phyloP scores from a whole-genome alignment of 108 stramenopile species.

The Skeletonema grethae region DNA sequence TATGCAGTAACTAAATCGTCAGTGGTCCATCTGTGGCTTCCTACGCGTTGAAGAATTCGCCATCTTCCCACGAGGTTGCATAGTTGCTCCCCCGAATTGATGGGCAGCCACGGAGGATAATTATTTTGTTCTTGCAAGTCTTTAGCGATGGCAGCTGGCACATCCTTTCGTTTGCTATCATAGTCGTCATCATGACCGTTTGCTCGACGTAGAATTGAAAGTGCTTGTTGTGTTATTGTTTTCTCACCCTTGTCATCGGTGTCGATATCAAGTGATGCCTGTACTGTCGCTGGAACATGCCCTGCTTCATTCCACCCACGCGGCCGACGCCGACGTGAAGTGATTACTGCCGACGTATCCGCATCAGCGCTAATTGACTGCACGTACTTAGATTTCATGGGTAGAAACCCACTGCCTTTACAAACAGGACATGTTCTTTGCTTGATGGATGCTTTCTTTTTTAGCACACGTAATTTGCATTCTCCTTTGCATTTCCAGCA shows the following conservation, averaged over 20 bases:
- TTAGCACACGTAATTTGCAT: conserved; percentile 3
- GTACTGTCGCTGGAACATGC: conserved; percentile 30
- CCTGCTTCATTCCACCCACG: conserved; percentile 37
- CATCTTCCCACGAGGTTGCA: conserved; percentile 71
- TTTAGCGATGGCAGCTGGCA: conserved; percentile 2
- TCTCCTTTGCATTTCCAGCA: conserved; percentile 71
- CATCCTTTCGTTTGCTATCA: conserved; percentile 22
- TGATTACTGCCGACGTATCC: conserved; percentile 25
- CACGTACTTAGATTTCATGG: conserved; percentile 35
- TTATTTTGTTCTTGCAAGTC: background rate
- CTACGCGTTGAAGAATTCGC: conserved; percentile 70
- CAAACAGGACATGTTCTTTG: conserved; percentile 50
- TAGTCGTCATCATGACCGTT: conserved; percentile 30
- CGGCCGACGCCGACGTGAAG: conserved; percentile 20
- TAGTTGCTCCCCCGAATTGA: conserved; percentile 59
- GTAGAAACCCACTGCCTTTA: conserved; percentile 39
- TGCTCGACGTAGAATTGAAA: conserved; percentile 23
- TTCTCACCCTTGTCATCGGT: background rate
- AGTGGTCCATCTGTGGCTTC: conserved; percentile 75
- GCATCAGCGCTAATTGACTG: background rate
- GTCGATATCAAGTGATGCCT: background rate
- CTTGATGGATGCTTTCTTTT: conserved; percentile 5
- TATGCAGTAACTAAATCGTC: conserved; percentile 77
- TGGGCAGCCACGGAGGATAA: conserved; percentile 50
- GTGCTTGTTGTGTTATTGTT: conserved; percentile 7